These are phyloP conservation scores for Silene vulgaris DNA, from an alignment of 179 eudicot species.

Conservation along the genomic window DNA sequence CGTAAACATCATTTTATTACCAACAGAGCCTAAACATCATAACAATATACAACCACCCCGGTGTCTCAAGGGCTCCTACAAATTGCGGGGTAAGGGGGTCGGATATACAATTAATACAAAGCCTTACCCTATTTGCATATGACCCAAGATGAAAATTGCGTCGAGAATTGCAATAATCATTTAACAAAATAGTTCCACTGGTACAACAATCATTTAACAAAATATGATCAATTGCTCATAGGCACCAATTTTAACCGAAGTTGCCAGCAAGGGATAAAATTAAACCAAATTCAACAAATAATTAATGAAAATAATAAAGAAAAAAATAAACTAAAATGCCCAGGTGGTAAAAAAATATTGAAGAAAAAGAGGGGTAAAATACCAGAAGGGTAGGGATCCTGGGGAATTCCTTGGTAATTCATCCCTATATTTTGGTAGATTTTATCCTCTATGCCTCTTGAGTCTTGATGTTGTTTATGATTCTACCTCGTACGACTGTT, in stretches of 20 bases:
- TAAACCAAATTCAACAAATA: too few relatives aligned
- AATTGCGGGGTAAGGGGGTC: too few relatives aligned
- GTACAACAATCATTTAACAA: not conserved
- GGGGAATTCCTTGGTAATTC: conserved; percentile 16
- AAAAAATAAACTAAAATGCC: not conserved
- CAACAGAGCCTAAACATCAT: not conserved
- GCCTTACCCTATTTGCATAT: too few relatives aligned
- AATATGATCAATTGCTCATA: conserved; percentile 4
- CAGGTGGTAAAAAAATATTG: not conserved
- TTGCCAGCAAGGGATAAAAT: not conserved
- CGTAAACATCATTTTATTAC: not conserved
- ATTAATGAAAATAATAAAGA: not conserved
- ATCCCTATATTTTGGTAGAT: conserved; percentile 6
- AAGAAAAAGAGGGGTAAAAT: not conserved
- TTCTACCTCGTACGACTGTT: not conserved
- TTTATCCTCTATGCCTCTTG: not conserved
- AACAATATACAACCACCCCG: too few relatives aligned
- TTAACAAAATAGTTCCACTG: not conserved
- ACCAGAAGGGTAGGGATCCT: conserved; percentile 17
- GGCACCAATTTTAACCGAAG: not conserved
- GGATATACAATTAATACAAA: too few relatives aligned
- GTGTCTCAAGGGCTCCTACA: too few relatives aligned
- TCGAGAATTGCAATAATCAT: too few relatives aligned
- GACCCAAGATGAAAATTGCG: too few relatives aligned
- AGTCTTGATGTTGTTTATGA: too few relatives aligned